Percentiles rank a stretch among this genome's conserved stretches.
Conservation (phyloP, 176 grass and related monocot species). For the Oryza rufipogon region DNA sequence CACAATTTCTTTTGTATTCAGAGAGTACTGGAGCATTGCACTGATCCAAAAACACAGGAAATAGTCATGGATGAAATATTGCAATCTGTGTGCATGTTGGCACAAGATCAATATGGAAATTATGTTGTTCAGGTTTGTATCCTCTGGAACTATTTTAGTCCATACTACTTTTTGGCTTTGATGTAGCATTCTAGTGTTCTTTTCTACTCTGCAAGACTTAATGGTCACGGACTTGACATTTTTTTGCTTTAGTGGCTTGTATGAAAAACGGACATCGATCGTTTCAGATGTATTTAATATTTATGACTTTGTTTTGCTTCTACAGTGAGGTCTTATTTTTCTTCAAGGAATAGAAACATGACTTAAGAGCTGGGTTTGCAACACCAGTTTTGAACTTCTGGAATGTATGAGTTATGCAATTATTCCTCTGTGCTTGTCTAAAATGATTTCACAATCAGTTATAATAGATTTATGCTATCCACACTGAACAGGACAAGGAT, state of each 20-base stretch:
- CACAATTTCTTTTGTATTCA: slow-evolving; percentile 43
- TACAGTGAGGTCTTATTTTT: neutral
- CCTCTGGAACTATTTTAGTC: neutral
- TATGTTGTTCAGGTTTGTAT: slow-evolving; percentile 82
- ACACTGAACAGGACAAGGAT: neutral
- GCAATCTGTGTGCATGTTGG: slow-evolving; percentile 77
- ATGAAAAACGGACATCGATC: neutral
- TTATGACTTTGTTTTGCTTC: slow-evolving; percentile 1
- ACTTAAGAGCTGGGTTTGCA: slow-evolving; percentile 30
- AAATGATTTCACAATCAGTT: slow-evolving; percentile 17
- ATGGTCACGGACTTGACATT: neutral
- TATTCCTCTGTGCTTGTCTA: slow-evolving; percentile 17
- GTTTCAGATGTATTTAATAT: neutral
- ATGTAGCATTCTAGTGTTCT: neutral
- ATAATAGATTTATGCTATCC: slow-evolving; percentile 4
- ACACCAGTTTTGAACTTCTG: slow-evolving; percentile 33
- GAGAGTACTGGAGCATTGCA: slow-evolving; percentile 86
- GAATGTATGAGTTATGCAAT: slow-evolving; percentile 24
- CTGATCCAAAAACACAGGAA: slow-evolving; percentile 73
- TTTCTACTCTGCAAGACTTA: slow-evolving; percentile 14
- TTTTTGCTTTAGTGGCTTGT: slow-evolving; percentile 27
- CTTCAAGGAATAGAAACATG: neutral
- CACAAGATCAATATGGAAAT: slow-evolving; percentile 90
- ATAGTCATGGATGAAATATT: slow-evolving; percentile 88
- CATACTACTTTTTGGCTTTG: neutral